phyloP scores from a whole-genome alignment of 768 basidiomycete genomes.

The Boletus rubescentipes region DNA sequence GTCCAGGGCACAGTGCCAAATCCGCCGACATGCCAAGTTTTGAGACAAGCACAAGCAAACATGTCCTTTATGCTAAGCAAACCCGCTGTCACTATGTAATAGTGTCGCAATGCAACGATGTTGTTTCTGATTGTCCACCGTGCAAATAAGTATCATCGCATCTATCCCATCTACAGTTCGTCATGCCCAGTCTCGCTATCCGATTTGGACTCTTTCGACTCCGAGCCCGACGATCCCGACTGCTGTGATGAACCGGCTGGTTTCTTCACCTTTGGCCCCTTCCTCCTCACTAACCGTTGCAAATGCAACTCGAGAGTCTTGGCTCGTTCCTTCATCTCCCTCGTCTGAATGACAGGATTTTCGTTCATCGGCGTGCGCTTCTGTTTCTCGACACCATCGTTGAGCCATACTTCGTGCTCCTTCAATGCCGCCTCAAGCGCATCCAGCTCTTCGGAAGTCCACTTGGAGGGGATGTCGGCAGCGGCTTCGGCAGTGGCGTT shows the following conservation, averaged over 20 bases:
- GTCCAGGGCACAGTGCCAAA: not conserved
- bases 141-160: too few relatives aligned
- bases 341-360: slow-evolving; percentile 83
- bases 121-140: too few relatives aligned
- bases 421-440: slow-evolving; percentile 71
- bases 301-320: slow-evolving; percentile 76
- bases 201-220: slow-evolving; percentile 13
- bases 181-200: slow-evolving; percentile 28
- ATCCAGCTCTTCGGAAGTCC: slow-evolving; percentile 85
- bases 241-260: slow-evolving; percentile 22
- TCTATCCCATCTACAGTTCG: slow-evolving; percentile 31
- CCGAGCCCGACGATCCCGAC: slow-evolving; percentile 16
- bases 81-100: too few relatives aligned
- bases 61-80: too few relatives aligned
- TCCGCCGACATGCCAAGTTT: not conserved
- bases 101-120: too few relatives aligned
- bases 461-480: slow-evolving; percentile 67
- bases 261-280: slow-evolving; percentile 63
- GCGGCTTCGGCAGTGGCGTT: slow-evolving; percentile 70
- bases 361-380: slow-evolving; percentile 68
- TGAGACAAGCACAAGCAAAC: slow-evolving; percentile 2
- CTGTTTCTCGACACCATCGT: slow-evolving; percentile 80
- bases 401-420: slow-evolving; percentile 84
- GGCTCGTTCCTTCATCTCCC: slow-evolving; percentile 82
- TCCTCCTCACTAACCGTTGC: slow-evolving; percentile 66